Evolutionary conservation across 2,329 filamentous ascomycete genomes (phyloP).

Genomic region (Orbilia quercus): DNA sequence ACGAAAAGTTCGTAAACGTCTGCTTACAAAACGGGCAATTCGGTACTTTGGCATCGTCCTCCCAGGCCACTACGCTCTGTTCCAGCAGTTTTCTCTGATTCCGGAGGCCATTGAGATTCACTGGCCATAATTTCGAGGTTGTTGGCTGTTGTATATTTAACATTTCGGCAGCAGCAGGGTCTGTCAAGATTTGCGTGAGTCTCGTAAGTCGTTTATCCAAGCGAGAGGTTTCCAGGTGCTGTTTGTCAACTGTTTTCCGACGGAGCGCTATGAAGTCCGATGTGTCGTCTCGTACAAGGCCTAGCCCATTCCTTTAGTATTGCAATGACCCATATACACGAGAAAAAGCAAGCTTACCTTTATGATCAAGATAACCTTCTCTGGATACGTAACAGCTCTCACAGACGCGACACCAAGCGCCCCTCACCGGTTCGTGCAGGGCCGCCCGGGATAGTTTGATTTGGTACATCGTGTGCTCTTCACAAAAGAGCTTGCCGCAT

Average conservation of each 20-base stretch:
- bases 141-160: slow-evolving; percentile 44
- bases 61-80: slow-evolving; percentile 93
- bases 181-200: slow-evolving; percentile 83
- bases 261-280: slow-evolving; percentile 76
- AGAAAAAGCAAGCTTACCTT: slow-evolving; percentile 64
- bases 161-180: slow-evolving; percentile 71
- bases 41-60: slow-evolving; percentile 83
- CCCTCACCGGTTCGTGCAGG: slow-evolving; percentile 86
- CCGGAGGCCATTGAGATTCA: slow-evolving; percentile 56
- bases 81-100: slow-evolving; percentile 83
- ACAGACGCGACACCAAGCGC: slow-evolving; percentile 93
- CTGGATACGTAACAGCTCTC: slow-evolving; percentile 99
- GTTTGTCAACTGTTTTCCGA: slow-evolving; percentile 81
- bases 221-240: slow-evolving; percentile 85
- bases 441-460: slow-evolving; percentile 95
- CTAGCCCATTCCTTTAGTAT: slow-evolving; percentile 7
- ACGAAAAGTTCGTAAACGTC: slow-evolving; percentile 92
- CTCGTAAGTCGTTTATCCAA: slow-evolving; percentile 89
- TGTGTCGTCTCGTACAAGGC: slow-evolving; percentile 75
- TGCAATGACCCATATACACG: not conserved
- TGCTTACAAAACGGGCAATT: slow-evolving; percentile 96
- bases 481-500: slow-evolving; percentile 93
- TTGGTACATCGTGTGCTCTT: slow-evolving; percentile 99
- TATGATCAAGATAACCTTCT: slow-evolving; percentile 92
- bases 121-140: slow-evolving; percentile 65